Base-by-base conservation (phyloP, 1,284 basidiomycete genomes). In the Cryptococcus jaspeensis region DNA sequence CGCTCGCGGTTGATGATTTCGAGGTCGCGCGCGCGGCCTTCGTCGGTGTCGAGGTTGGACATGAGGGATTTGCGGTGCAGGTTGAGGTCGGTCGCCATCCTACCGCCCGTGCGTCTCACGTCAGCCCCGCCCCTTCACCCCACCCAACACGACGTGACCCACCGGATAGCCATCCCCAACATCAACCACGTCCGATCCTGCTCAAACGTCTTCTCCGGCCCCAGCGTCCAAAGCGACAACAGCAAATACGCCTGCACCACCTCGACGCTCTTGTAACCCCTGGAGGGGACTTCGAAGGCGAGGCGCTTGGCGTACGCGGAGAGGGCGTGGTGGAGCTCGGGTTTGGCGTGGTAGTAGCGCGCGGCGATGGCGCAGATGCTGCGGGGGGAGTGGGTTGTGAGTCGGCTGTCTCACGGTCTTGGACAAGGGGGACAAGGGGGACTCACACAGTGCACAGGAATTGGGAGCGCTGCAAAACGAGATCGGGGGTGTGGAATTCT, bases 81-180 rank as follows among this genome's bases (percentile, higher is more conserved):
- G 73, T 98, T 98, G 49, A 99, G 80, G 76, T 99, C 95, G 16
- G 90, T 95, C 5, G 90, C 95, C 89, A 97, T 94, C 57, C 93
- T 77, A 44, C 81, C 78, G 0, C 18, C 5, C 28, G 28, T 8
- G 35, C 18, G 18, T 16, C 7, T 49, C 15, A 12, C 23, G 80
- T 80, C 55, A 81, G 28, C 28, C 4, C 28, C 9, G 28, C 28
- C 28, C 28, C 28, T 32, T 9, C 28, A 4, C 28, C 28, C 28
- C 28, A 4, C 28, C 28, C 28, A 32, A 32, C 5, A 9, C 28
- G 42, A 44, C 12, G 28, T 35, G 28, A 46, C 65, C 32, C 50
- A 68, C 65, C 73, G 56, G 23, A 90, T 90, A 15, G 84, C 89
- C 87, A 91, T 89, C 35, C 90, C 90, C 28, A 94, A 81, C 50